A percentile compares a stretch with the other conserved stretches of the same genome.
Evolutionary conservation across 108 stramenopile genomes (phyloP).

Genomic region (Nitzschia sp.): DNA sequence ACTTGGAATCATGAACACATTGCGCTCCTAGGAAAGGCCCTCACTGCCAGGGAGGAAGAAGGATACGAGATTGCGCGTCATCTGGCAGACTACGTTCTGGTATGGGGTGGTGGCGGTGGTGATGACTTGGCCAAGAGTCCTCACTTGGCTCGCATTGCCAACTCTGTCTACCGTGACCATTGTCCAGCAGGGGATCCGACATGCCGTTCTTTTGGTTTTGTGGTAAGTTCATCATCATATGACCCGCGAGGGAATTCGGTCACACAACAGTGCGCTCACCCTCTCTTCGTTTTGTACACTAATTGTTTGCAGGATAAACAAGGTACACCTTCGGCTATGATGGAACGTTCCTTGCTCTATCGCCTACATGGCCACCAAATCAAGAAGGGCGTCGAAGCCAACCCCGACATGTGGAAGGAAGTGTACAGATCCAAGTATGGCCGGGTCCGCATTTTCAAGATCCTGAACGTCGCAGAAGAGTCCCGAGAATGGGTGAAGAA

Average conservation of each 20-base stretch:
- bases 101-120: slow-evolving; percentile 94
- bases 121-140: slow-evolving; percentile 98
- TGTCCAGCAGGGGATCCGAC: slow-evolving; percentile 91
- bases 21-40: slow-evolving; percentile 92
- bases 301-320: slow-evolving; percentile 68
- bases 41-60: slow-evolving; percentile 88
- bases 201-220: slow-evolving; percentile 86
- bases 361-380: slow-evolving; percentile 86
- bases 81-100: slow-evolving; percentile 94
- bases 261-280: neutral
- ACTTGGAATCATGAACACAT: slow-evolving; percentile 99
- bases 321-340: slow-evolving; percentile 88
- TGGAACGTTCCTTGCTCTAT: slow-evolving; percentile 91
- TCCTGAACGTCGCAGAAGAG: slow-evolving; percentile 75
- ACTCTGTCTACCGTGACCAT: slow-evolving; percentile 95
- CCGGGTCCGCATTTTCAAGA: slow-evolving; percentile 97
- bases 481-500: slow-evolving; percentile 84
- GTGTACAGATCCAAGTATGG: slow-evolving; percentile 95
- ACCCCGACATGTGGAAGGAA: slow-evolving; percentile 75
- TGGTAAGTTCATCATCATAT: no score
- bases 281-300: slow-evolving; percentile 4
- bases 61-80: slow-evolving; percentile 94
- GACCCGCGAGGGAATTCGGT: no score
- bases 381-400: slow-evolving; percentile 76
- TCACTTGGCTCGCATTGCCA: slow-evolving; percentile 96